Conservation (phyloP, 2,329 filamentous ascomycete genomes). For the Pseudogymnoascus pannorum region DNA sequence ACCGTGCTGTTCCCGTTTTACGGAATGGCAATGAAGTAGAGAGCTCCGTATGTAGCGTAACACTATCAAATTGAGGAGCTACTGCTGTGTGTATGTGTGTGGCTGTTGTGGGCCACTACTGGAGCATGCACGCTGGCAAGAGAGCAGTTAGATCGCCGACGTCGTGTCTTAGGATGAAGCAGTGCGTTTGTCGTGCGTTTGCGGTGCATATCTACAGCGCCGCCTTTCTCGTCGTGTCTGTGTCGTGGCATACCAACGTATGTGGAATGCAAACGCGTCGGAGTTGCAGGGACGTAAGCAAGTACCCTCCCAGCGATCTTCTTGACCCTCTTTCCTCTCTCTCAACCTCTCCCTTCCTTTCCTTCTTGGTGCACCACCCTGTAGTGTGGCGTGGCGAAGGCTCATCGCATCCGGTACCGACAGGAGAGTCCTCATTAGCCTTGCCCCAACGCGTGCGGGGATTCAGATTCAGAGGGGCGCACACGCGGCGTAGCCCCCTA, state of each 20-base stretch:
- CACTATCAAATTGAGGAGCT: neutral
- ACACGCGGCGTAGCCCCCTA: conserved; percentile 1
- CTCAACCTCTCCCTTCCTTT: neutral
- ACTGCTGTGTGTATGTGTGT: neutral
- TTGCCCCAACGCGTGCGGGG: conserved; percentile 2
- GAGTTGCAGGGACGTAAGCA: neutral
- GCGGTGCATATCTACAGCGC: neutral
- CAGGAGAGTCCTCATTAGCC: conserved; percentile 5
- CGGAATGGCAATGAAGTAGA: neutral
- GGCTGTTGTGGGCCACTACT: neutral
- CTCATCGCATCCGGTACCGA: neutral
- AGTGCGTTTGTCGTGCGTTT: neutral
- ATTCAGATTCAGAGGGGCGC: neutral
- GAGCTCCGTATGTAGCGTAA: too few relatives aligned
- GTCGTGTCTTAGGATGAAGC: neutral
- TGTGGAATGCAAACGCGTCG: conserved; percentile 4
- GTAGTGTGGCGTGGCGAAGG: neutral
- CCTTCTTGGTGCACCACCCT: neutral
- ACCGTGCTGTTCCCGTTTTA: conserved; percentile 6
- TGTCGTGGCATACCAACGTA: neutral
- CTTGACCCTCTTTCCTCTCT: too few relatives aligned
- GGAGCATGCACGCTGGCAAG: neutral
- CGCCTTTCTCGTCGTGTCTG: neutral
- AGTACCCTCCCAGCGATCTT: neutral
- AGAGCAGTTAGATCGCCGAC: conserved; percentile 4